Evolutionary conservation across 306 rosid genomes (phyloP).

Genomic region (Vicia villosa): DNA sequence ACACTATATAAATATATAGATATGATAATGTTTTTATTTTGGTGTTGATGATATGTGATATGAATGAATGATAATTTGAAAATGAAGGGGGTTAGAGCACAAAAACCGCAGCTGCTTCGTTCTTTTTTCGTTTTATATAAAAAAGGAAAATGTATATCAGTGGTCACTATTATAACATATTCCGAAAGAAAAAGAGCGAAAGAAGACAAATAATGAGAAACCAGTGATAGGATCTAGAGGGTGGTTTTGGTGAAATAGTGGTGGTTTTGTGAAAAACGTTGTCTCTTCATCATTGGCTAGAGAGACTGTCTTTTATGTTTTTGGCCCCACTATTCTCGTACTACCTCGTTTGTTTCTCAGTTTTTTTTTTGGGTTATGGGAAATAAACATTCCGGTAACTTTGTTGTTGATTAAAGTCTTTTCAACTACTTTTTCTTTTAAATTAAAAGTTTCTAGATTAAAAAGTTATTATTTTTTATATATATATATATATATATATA

Average conservation of each 20-base stretch:
- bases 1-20: not conserved
- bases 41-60: not conserved
- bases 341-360: not conserved
- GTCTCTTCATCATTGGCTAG: constrained; percentile 58
- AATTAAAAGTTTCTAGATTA: not conserved
- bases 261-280: constrained; percentile 59
- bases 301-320: constrained; percentile 1
- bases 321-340: constrained; percentile 7
- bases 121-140: not conserved
- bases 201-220: not conserved
- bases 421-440: not conserved
- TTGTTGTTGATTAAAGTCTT: not conserved
- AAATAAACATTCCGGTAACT: not conserved
- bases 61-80: not conserved
- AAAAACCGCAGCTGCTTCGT: not conserved
- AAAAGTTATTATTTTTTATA: too few species aligned
- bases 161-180: constrained; percentile 19
- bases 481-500: too few species aligned
- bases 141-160: constrained; percentile 19
- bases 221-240: not conserved
- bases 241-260: constrained; percentile 49
- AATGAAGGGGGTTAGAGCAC: constrained; percentile 2
- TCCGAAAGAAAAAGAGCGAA: not conserved
- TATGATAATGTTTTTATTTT: not conserved
- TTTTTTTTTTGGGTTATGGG: not conserved